Percentiles rank a stretch among this genome's conserved stretches.
phyloP scores from a whole-genome alignment of 2,329 filamentous ascomycete species.

The Colletotrichum caudatum region DNA sequence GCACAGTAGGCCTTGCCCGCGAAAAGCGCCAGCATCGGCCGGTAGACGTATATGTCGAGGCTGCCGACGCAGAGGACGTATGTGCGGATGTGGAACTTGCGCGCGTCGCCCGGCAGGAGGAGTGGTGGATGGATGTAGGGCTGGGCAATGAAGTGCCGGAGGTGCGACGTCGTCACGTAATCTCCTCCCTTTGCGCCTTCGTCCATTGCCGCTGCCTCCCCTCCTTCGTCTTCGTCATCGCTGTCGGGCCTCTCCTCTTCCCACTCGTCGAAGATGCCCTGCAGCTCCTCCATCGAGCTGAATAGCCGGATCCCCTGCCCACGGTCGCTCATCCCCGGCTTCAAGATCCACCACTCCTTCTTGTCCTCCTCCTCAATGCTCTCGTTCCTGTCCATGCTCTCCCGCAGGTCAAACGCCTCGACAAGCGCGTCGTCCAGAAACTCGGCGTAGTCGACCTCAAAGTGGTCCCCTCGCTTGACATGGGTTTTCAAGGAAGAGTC shows the following conservation, averaged over 20 bases:
- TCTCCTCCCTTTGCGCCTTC: conserved; percentile 55
- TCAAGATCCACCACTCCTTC: conserved; percentile 96
- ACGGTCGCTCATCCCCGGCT: conserved; percentile 96
- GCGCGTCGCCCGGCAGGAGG: conserved; percentile 72
- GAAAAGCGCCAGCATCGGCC: conserved; percentile 92
- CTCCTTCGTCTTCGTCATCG: conserved; percentile 70
- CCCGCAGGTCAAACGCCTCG: conserved; percentile 88
- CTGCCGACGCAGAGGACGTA: conserved; percentile 88
- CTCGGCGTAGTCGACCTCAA: conserved; percentile 96
- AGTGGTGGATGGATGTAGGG: conserved; percentile 93
- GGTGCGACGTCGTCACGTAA: conserved; percentile 84
- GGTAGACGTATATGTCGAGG: conserved; percentile 87
- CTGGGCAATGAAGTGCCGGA: conserved; percentile 96
- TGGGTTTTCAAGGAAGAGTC: conserved; percentile 75
- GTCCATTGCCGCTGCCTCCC: conserved; percentile 47
- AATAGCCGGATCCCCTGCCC: conserved; percentile 95
- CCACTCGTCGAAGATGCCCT: conserved; percentile 91
- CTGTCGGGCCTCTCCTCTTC: conserved; percentile 76
- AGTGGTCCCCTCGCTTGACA: conserved; percentile 83
- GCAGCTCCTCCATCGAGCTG: conserved; percentile 85
- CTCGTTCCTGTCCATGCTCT: conserved; percentile 78
- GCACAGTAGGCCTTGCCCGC: conserved; percentile 78
- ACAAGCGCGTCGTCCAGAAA: conserved; percentile 94
- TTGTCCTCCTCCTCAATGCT: conserved; percentile 47
- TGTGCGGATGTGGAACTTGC: conserved; percentile 95